Evolutionary conservation across 768 basidiomycete genomes (phyloP), one percentile per base, ranked within the genome.

Genomic region (Leccinellum albellum): DNA sequence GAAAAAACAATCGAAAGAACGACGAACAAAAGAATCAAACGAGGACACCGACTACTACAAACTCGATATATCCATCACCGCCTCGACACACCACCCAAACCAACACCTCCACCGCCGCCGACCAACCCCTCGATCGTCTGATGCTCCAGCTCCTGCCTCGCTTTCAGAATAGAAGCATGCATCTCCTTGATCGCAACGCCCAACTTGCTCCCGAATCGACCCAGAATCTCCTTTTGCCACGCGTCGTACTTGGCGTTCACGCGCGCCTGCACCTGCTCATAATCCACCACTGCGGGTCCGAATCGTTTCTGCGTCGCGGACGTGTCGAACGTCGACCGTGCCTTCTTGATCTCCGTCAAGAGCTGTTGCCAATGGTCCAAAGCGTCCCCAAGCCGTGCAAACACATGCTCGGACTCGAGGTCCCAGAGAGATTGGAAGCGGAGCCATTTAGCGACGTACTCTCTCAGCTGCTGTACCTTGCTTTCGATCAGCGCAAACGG

Each of bases 381-480:
- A 13, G 91, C 91, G 72, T 99, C 96, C 9, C 97, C 97, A 7
- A 99, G 87, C 0, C 91, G 89, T 65, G 87, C 87, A 80, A 97
- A 98, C 33, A 99, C 95, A 68, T 91, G 89, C 80, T 98, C 96
- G 28, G 95, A 84, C 73, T 98, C 94, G 42, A 98, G 85, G 70
- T 99, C 97, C 97, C 96, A 98, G 0, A 98, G 79, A 0, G 96
- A 96, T 73, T 98, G 97, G 82, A 99, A 98, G 67, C 96, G 95
- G 0, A 98, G 83, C 97, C 97, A 99, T 76, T 97, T 97, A 57
- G 81, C 91, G 50, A 98, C 94, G 73, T 99, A 99, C 47, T 88
- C 87, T 64, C 82, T 87, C 53, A 99, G 81, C 59, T 91, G 85
- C 56, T 89, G 87, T 15, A 94, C 86, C 73, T 97, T 97, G 63